Evolutionary conservation across 371 early-diverging fungal genomes (phyloP).

Genomic region (Capillidium rhysosporum): DNA sequence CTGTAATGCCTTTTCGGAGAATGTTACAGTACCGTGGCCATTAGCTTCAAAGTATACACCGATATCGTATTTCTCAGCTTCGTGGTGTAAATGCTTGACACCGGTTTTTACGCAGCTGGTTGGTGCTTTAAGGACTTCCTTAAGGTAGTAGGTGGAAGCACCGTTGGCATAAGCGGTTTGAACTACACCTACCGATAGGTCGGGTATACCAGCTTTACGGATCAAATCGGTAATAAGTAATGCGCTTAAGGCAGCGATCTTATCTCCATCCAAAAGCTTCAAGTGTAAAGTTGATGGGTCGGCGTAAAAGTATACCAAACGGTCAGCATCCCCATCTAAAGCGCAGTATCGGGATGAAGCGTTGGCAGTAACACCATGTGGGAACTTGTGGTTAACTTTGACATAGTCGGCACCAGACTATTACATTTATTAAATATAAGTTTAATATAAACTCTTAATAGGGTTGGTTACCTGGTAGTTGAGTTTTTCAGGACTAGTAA

Average conservation of each 20-base stretch:
- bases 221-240: conserved; percentile 78
- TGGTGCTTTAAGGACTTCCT: conserved; percentile 68
- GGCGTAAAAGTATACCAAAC: conserved; percentile 88
- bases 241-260: conserved; percentile 87
- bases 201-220: conserved; percentile 44
- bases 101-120: conserved; percentile 93
- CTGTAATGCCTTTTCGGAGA: conserved; percentile 62
- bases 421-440: conserved; percentile 1
- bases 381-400: conserved; percentile 69
- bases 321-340: conserved; percentile 98
- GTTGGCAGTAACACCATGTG: conserved; percentile 37
- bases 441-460: not conserved
- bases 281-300: conserved; percentile 53
- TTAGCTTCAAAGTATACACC: conserved; percentile 99
- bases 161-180: conserved; percentile 99
- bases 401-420: conserved; percentile 97
- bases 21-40: conserved; percentile 98
- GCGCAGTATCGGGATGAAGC: conserved; percentile 64
- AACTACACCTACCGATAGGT: conserved; percentile 83
- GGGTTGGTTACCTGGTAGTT: conserved; percentile 49
- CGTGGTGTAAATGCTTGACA: conserved; percentile 98
- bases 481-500: conserved; percentile 38
- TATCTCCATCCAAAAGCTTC: conserved; percentile 92
- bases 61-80: conserved; percentile 90
- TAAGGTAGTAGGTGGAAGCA: conserved; percentile 79